phyloP scores from a whole-genome alignment of 441 rosid species.

The Gossypium gossypioides region DNA sequence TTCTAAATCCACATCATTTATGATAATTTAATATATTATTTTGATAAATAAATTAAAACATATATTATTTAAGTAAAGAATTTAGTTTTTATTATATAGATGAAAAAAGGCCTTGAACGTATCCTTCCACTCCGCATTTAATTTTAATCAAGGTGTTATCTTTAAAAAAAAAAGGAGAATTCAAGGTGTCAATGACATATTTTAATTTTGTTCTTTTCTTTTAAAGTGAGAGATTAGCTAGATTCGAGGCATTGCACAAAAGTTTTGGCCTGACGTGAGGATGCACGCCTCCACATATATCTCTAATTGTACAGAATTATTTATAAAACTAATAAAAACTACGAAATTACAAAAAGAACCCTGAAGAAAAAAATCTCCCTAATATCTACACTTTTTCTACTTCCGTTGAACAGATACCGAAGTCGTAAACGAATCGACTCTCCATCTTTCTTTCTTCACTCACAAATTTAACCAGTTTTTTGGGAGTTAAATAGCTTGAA shows the following conservation, averaged over 20 bases:
- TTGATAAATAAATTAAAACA: too few species aligned
- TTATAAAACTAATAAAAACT: neutral
- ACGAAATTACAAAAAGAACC: neutral
- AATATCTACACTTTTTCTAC: neutral
- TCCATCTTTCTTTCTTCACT: neutral
- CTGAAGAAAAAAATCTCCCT: neutral
- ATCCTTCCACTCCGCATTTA: neutral
- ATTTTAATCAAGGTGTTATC: neutral
- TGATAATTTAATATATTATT: too few species aligned
- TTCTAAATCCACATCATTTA: too few species aligned
- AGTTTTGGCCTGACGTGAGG: neutral
- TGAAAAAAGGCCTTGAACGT: neutral
- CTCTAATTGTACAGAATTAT: neutral
- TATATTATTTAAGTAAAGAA: neutral
- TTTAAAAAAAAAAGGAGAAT: too few species aligned
- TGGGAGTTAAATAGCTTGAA: constrained; percentile 2
- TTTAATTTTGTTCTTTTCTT: neutral
- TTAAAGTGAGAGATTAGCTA: neutral
- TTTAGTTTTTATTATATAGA: neutral
- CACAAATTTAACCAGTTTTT: neutral
- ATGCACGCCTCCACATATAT: neutral
- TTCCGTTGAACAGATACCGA: neutral
- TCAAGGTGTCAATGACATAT: too few species aligned
- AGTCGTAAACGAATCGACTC: neutral
- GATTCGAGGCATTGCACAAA: neutral